Conservation (phyloP, 257 asterid species). For the Avicennia marina region DNA sequence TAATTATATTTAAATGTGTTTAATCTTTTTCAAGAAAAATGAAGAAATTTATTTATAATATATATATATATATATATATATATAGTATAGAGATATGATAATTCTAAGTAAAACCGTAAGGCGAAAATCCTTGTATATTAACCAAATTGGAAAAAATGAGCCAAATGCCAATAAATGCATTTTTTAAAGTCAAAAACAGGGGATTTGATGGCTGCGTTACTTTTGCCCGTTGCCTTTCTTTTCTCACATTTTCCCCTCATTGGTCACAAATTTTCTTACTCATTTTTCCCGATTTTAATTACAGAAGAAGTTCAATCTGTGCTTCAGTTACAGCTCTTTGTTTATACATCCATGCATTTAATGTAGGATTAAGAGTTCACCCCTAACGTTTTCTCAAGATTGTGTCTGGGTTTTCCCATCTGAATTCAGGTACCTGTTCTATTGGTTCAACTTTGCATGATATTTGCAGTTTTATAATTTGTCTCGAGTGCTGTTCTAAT, state of each 20-base stretch:
- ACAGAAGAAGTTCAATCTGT: neutral
- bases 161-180: no score
- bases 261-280: constrained; percentile 25
- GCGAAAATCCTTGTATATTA: no score
- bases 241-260: neutral
- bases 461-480: neutral
- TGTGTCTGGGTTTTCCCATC: constrained; percentile 15
- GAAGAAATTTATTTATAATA: no score
- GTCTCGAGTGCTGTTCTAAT: neutral
- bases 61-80: no score
- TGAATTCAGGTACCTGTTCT: constrained; percentile 17
- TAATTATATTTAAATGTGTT: no score
- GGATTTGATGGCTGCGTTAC: constrained; percentile 13
- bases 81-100: no score
- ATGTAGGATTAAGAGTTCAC: neutral
- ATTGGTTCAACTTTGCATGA: constrained; percentile 9
- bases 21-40: no score
- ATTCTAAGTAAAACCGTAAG: no score
- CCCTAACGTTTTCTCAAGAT: constrained; percentile 9
- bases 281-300: constrained; percentile 22
- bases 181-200: no score
- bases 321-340: constrained; percentile 25
- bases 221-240: neutral
- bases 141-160: no score
- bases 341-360: constrained; percentile 28